Base-by-base conservation (phyloP, 1,139 yeast genomes). In the Kodamaea arcana region DNA sequence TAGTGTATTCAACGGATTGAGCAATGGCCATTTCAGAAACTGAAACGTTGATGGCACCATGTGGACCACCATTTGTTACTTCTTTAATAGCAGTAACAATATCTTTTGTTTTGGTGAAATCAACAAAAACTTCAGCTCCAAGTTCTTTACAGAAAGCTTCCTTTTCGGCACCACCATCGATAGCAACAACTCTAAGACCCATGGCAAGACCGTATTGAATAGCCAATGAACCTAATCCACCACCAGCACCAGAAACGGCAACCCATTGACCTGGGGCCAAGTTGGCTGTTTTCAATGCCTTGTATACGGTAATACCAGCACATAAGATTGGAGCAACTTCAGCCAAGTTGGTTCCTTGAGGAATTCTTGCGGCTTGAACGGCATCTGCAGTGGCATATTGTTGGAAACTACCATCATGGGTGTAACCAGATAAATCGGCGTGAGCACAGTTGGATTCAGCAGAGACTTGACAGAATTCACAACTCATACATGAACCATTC, bases 261-360 rank as follows among this genome's bases (percentile, higher is more conserved):
- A 83, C 86, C 86, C 87, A 82, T 52, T 83, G 77, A 53, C 92
- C 94, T 33, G 90, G 78, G 35, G 50, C 52, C 47, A 80, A 68
- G 32, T 72, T 67, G 39, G 90, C 81, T 32, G 80, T 76, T 70
- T 83, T 83, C 52, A 83, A 64, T 24, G 92, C 94, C 70, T 83
- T 83, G 75, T 82, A 83, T 40, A 82, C 90, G 33, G 94, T 83
- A 62, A 83, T 75, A 63, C 94, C 94, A 28, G 92, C 94, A 65
- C 94, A 83, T 54, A 76, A 64, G 40, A 62, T 58, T 17, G 68
- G 68, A 15, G 67, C 52, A 21, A 60, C 59, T 35, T 51, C 40
- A 35, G 65, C 63, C 49, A 62, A 59, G 45, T 62, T 65, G 27
- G 59, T 49, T 15, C 62, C 62, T 24, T 41, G 35, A 10, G 69